Conservation (phyloP, 495 filamentous ascomycete genomes). For the Staphylotrichum tortipilum region DNA sequence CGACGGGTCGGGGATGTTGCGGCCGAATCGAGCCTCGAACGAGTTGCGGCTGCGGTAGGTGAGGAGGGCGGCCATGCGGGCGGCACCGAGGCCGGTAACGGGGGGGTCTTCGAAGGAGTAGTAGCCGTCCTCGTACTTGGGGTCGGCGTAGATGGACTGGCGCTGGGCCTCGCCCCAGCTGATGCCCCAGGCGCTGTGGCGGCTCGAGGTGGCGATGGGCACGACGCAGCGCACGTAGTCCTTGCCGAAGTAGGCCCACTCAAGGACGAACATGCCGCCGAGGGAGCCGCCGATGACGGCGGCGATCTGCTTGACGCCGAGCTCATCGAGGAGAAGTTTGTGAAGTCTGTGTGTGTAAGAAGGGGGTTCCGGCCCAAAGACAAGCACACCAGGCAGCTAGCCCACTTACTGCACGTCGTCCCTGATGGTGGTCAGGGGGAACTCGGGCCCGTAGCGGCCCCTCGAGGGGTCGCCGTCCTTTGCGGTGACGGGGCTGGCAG, state of each 20-base stretch:
- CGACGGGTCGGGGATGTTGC: slow-evolving; percentile 81
- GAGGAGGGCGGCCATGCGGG: slow-evolving; percentile 90
- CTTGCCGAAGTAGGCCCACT: slow-evolving; percentile 93
- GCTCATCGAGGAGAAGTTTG: slow-evolving; percentile 79
- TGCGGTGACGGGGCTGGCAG: slow-evolving; percentile 84
- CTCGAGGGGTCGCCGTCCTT: slow-evolving; percentile 68
- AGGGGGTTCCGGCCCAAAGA: too few relatives aligned
- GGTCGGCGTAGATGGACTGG: slow-evolving; percentile 96
- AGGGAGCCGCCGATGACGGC: slow-evolving; percentile 94
- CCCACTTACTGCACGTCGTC: slow-evolving; percentile 81
- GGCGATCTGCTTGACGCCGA: slow-evolving; percentile 80
- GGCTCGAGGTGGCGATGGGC: slow-evolving; percentile 87
- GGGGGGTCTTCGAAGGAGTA: slow-evolving; percentile 81
- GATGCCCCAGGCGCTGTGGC: slow-evolving; percentile 98
- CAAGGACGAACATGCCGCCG: slow-evolving; percentile 93
- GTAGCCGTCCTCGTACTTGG: slow-evolving; percentile 96
- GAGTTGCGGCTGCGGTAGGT: slow-evolving; percentile 96
- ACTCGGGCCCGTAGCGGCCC: slow-evolving; percentile 86
- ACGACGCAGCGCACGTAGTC: slow-evolving; percentile 89
- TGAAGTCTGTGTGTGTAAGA: slow-evolving; percentile 54
- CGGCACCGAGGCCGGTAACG: slow-evolving; percentile 76
- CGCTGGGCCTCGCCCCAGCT: slow-evolving; percentile 97
- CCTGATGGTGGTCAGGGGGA: slow-evolving; percentile 86
- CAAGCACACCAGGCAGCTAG: too few relatives aligned
- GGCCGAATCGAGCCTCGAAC: slow-evolving; percentile 88